Percentiles rank a stretch among this genome's conserved stretches.
Conservation (phyloP, 1,139 yeast genomes). For the Tardiomyces blankii region DNA sequence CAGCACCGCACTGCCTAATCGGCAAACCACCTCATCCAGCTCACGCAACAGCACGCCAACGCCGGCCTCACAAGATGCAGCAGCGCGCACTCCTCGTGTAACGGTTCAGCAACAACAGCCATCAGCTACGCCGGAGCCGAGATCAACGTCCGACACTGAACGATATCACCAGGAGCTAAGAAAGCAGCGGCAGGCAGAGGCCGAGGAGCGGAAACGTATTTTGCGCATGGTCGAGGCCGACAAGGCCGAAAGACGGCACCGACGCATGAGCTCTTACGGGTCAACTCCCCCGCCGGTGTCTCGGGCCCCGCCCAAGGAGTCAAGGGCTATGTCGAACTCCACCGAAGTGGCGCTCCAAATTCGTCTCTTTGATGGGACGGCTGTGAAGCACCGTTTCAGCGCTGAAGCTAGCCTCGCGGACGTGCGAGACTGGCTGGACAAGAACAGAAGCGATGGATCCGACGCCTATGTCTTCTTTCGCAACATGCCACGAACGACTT, state of each 20-base stretch:
- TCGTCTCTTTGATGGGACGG: conserved; percentile 44
- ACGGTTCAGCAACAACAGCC: too few relatives aligned
- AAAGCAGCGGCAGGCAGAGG: conserved; percentile 1
- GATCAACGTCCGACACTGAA: not conserved
- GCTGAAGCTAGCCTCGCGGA: conserved; percentile 35
- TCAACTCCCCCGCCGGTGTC: not conserved
- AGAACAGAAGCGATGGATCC: conserved; percentile 37
- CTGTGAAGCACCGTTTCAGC: conserved; percentile 35
- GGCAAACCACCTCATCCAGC: not conserved
- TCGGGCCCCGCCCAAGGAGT: conserved; percentile 11
- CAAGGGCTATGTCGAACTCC: conserved; percentile 7
- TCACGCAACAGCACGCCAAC: not conserved
- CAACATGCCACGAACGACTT: conserved; percentile 32
- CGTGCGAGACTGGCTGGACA: conserved; percentile 56
- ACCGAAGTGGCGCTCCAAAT: conserved; percentile 36
- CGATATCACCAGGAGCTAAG: not conserved
- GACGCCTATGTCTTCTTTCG: conserved; percentile 38
- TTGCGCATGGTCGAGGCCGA: conserved; percentile 40
- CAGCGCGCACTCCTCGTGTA: too few relatives aligned
- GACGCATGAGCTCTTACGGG: conserved; percentile 4
- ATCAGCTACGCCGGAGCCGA: too few relatives aligned
- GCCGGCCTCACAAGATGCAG: not conserved
- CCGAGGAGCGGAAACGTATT: conserved; percentile 45
- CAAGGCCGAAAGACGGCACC: conserved; percentile 33
- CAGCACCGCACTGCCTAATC: too few relatives aligned